Evolutionary conservation across 2,329 filamentous ascomycete species (phyloP).

Genomic region (Thielaviopsis cerberus): DNA sequence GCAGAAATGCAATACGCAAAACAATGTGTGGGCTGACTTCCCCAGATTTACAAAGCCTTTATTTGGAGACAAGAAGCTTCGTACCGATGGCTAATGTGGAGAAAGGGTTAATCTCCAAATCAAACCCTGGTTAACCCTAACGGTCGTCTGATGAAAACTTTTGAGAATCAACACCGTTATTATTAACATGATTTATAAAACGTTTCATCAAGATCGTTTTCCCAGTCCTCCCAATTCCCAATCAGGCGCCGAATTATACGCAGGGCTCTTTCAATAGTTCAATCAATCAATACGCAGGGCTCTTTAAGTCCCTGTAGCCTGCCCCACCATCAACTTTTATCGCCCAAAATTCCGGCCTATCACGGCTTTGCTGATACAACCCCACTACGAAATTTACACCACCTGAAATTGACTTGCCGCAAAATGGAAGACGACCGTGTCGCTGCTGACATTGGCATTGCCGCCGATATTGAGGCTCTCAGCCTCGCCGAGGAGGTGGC

Average conservation of each 20-base stretch:
- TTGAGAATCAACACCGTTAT: neutral
- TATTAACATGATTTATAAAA: too few relatives aligned
- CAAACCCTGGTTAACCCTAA: neutral
- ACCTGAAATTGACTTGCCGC: neutral
- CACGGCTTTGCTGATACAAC: slow-evolving; percentile 1
- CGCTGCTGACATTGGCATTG: slow-evolving; percentile 50
- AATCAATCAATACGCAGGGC: slow-evolving; percentile 9
- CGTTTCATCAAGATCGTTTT: too few relatives aligned
- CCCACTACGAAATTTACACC: neutral
- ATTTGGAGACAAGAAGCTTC: neutral
- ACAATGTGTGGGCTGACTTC: neutral
- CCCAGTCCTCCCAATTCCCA: neutral
- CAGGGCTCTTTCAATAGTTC: too few relatives aligned
- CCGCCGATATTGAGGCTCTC: slow-evolving; percentile 40
- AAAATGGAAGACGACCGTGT: slow-evolving; percentile 61
- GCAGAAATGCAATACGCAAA: neutral
- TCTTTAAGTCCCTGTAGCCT: slow-evolving; percentile 5
- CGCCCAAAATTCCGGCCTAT: slow-evolving; percentile 1
- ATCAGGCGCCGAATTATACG: neutral
- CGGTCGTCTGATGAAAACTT: neutral
- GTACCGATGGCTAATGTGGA: neutral
- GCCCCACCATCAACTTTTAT: slow-evolving; percentile 11
- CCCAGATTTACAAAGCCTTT: neutral
- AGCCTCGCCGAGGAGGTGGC: slow-evolving; percentile 15
- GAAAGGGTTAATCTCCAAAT: neutral